A percentile compares a stretch with the other conserved stretches of the same genome.
Conservation (phyloP, 139 green algal species). For the Diplosphaera chodatii region DNA sequence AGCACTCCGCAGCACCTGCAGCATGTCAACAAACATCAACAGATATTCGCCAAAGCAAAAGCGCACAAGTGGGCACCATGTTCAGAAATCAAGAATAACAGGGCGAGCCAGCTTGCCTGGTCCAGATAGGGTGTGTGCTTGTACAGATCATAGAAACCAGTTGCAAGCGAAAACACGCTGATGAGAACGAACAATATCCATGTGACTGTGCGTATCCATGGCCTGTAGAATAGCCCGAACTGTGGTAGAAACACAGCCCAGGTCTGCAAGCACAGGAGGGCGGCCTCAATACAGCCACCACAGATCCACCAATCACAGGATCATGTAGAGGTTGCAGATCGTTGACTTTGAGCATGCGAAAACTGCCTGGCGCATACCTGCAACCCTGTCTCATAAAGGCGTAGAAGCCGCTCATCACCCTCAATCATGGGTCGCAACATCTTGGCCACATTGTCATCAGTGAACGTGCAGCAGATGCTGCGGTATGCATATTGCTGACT, state of each 20-base stretch:
- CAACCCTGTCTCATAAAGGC: conserved; percentile 52
- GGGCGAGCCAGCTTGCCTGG: too few species aligned
- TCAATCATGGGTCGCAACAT: conserved; percentile 33
- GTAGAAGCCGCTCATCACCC: conserved; percentile 66
- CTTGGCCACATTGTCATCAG: conserved; percentile 21
- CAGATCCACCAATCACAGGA: too few species aligned
- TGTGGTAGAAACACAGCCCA: conserved; percentile 70
- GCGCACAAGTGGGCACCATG: too few species aligned
- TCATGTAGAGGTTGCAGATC: too few species aligned
- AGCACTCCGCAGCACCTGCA: conserved; percentile 27
- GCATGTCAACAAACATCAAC: too few species aligned
- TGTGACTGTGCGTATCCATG: conserved; percentile 64
- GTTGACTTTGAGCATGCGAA: too few species aligned
- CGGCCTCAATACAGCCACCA: too few species aligned
- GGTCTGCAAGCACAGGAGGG: too few species aligned
- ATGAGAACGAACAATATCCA: conserved; percentile 68
- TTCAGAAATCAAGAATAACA: too few species aligned
- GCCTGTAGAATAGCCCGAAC: conserved; percentile 60
- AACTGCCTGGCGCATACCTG: conserved; percentile 1
- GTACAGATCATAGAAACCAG: conserved; percentile 73
- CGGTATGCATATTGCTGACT: conserved; percentile 17
- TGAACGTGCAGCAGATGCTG: conserved; percentile 28
- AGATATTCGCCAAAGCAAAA: too few species aligned
- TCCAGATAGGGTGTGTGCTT: conserved; percentile 72
- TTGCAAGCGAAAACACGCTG: conserved; percentile 62